Evolutionary conservation across 2,329 filamentous ascomycete species (phyloP), one percentile per base, ranked within the genome.

Genomic region (Sclerotinia trifoliorum): DNA sequence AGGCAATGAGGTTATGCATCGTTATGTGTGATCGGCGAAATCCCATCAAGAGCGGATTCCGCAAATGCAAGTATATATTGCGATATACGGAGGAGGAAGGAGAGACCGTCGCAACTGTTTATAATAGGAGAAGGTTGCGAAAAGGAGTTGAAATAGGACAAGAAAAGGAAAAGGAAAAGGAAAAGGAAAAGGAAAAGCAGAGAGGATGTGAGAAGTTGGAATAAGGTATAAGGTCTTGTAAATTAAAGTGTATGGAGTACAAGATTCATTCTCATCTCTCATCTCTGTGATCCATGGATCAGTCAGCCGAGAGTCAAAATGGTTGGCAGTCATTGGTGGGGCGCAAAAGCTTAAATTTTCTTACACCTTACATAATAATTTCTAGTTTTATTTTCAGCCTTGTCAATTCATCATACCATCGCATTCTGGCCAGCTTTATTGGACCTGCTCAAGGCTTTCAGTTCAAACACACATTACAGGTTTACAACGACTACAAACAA

Each of bases 371-470:
- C 58, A 48, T 61, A 61, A 61, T 11, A 44, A 2, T 26, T 19
- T 39, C 15, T 57, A 17, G 21, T 39, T 10, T 57, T 26, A 42
- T 57, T n/a, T n/a, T 48, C 58, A 61, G 58, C 58, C 58, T 61
- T n/a, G 58, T 35, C 29, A 35, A 19, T 26, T 6, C 32, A 58
- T 49, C 42, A 21, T n/a, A 58, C 35, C 42, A 21, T n/a, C n/a
- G 26, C 29, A 55, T 55, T n/a, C 29, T 39, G 46, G 13, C 44
- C 42, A 61, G 26, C 26, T 48, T 5, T 35, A 61, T 48, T 49
- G 19, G 46, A 15, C 29, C 10, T 39, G 15, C 21, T 49, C 29
- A 35, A 62, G 49, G 21, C 21, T 35, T 57, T 24, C 19, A 24
- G 5, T 24, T 35, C 29, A 39, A 62, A 8, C 19, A 24, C 21